phyloP scores from a whole-genome alignment of 2,329 filamentous ascomycete species.

The Podosphaera fusca region DNA sequence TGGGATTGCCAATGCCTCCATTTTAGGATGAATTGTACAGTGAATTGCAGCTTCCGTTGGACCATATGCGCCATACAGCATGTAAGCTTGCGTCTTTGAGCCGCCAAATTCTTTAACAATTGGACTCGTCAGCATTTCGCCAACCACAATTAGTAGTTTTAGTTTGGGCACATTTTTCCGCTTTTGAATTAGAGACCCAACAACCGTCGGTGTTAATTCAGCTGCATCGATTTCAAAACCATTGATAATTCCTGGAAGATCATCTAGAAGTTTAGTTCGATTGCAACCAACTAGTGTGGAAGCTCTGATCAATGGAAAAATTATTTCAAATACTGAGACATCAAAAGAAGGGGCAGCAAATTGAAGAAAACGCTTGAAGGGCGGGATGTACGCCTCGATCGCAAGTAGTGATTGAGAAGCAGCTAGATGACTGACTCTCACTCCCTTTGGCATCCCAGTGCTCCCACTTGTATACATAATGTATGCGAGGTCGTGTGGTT shows the following conservation, averaged over 20 bases:
- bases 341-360: constrained; percentile 88
- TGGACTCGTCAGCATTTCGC: constrained; percentile 67
- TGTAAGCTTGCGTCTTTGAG: constrained; percentile 22
- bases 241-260: constrained; percentile 46
- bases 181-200: constrained; percentile 48
- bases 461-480: constrained; percentile 88
- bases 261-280: constrained; percentile 45
- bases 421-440: constrained; percentile 57
- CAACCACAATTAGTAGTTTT: constrained; percentile 59
- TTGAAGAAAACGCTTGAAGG: constrained; percentile 61
- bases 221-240: constrained; percentile 53
- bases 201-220: constrained; percentile 76
- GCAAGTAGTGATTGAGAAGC: constrained; percentile 64
- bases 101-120: constrained; percentile 61
- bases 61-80: constrained; percentile 84
- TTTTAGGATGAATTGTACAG: constrained; percentile 50
- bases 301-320: constrained; percentile 61
- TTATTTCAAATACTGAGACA: constrained; percentile 85
- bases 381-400: constrained; percentile 55
- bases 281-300: constrained; percentile 50
- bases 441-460: constrained; percentile 73
- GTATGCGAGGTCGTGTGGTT: constrained; percentile 37
- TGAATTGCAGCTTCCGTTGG: constrained; percentile 85
- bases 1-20: constrained; percentile 31
- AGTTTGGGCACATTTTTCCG: constrained; percentile 43